phyloP scores from a whole-genome alignment of 1,139 yeast genomes.

The Geotrichum klebahnii region DNA sequence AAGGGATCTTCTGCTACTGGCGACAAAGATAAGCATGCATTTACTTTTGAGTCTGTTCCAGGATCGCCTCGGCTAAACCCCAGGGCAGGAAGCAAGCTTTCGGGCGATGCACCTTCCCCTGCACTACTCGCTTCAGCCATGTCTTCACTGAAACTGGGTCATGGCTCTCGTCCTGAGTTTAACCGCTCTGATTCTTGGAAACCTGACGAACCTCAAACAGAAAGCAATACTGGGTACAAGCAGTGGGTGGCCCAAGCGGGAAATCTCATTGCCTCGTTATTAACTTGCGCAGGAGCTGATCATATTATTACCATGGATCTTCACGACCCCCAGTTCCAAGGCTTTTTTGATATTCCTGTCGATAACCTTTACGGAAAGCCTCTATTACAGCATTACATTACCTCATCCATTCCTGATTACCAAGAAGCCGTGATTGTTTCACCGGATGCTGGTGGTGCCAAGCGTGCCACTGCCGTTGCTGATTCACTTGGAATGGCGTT shows the following conservation, averaged over 20 bases:
- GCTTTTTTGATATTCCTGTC: slow-evolving; percentile 87
- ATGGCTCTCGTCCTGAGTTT: slow-evolving; percentile 10
- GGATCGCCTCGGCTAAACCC: slow-evolving; percentile 50
- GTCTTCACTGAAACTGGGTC: neutral
- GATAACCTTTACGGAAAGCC: slow-evolving; percentile 88
- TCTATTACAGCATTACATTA: slow-evolving; percentile 71
- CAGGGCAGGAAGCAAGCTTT: too few relatives aligned
- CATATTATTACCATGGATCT: slow-evolving; percentile 96
- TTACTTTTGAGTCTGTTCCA: slow-evolving; percentile 61
- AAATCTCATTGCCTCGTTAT: slow-evolving; percentile 78
- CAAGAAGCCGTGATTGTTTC: slow-evolving; percentile 82
- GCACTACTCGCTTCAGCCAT: slow-evolving; percentile 10
- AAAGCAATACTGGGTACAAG: slow-evolving; percentile 63
- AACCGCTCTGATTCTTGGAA: slow-evolving; percentile 24
- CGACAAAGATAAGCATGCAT: slow-evolving; percentile 27
- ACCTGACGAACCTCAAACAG: slow-evolving; percentile 25
- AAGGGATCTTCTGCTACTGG: slow-evolving; percentile 5
- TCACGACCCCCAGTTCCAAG: slow-evolving; percentile 94
- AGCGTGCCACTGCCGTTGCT: slow-evolving; percentile 90
- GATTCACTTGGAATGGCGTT: slow-evolving; percentile 84
- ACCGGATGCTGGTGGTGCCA: slow-evolving; percentile 97
- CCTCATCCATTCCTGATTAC: slow-evolving; percentile 66
- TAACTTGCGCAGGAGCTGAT: slow-evolving; percentile 94
- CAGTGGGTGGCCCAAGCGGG: slow-evolving; percentile 98
- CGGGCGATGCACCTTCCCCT: too few relatives aligned